Evolutionary conservation across 2,329 filamentous ascomycete genomes (phyloP), one percentile per base, ranked within the genome.

Genomic region (Paraconiothyrium brasiliense): DNA sequence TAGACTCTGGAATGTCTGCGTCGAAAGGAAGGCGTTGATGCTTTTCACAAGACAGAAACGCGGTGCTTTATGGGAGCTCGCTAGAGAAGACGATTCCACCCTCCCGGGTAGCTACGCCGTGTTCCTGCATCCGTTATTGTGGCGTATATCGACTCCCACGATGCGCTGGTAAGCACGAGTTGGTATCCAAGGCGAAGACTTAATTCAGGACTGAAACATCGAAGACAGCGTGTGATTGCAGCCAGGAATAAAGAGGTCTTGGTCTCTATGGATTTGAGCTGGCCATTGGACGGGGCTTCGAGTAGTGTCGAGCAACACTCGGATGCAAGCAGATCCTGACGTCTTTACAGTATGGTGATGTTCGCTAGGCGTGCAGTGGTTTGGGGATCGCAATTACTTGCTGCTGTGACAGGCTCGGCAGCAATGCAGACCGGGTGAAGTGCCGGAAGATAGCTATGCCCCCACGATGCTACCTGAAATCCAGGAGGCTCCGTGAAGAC

Each of bases 361-460:
- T n/a, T 16, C 39, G 39, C 39, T n/a, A 16, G 39, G n/a, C 13
- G 39, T 16, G 48, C 48, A 51, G 65, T 59, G 55, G 54, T 61
- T 55, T 54, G 50, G 57, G 54, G 54, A 63, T 57, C 57, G 60
- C 57, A 64, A 63, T 65, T 47, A 57, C 47, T 61, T 47, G 60
- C 16, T 39, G 59, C 20, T 34, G 37, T 20, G 50, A 46, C 46
- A 48, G 54, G 54, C 60, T 56, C 60, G 60, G 62, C 58, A 56
- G 55, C 49, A 62, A 59, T 60, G 55, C 54, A 35, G 41, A 39
- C 67, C 63, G 67, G 61, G 52, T 66, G 61, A 59, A 63, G 43
- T 50, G 39, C 46, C 43, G 52, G 52, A 46, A 50, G 58, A 51
- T 30, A 46, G 20, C 34, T 14, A 24, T 41, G 8, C 14, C 39